Evolutionary conservation across 2,329 filamentous ascomycete species (phyloP).

Genomic region (Atkinsonella hypoxylon): DNA sequence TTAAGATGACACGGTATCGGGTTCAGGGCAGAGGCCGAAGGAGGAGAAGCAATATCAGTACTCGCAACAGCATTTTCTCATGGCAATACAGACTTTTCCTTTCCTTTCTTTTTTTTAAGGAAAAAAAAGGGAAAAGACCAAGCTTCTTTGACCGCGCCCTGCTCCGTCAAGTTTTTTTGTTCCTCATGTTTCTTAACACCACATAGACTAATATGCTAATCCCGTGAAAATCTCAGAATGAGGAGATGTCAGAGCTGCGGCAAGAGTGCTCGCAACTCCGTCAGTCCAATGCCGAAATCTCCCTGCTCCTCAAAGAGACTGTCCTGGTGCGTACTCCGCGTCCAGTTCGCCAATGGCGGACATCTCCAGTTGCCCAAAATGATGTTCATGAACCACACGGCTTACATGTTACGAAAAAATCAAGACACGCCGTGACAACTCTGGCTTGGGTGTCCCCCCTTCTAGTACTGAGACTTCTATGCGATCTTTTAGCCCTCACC

Average conservation of each 20-base stretch:
- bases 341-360: not conserved
- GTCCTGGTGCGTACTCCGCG: slow-evolving; percentile 8
- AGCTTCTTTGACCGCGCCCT: not conserved
- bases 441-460: slow-evolving; percentile 4
- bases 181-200: no score
- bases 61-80: not conserved
- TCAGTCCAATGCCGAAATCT: slow-evolving; percentile 13
- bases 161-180: not conserved
- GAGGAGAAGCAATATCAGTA: not conserved
- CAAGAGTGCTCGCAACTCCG: slow-evolving; percentile 14
- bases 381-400: not conserved
- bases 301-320: slow-evolving; percentile 12
- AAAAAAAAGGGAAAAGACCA: not conserved
- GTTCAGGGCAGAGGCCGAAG: not conserved
- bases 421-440: slow-evolving; percentile 5
- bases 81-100: not conserved
- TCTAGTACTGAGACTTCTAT: slow-evolving; percentile 5
- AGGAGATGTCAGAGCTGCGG: slow-evolving; percentile 14
- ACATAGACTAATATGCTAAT: not conserved
- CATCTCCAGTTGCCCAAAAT: not conserved
- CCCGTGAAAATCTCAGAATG: slow-evolving; percentile 7
- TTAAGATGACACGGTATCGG: slow-evolving; percentile 4
- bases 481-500: slow-evolving; percentile 8
- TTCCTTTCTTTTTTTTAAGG: no score
- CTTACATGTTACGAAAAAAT: not conserved